Percentiles rank a stretch among this genome's conserved stretches.
Conservation (phyloP, 345 rosid species). For the Geranium brycei region DNA sequence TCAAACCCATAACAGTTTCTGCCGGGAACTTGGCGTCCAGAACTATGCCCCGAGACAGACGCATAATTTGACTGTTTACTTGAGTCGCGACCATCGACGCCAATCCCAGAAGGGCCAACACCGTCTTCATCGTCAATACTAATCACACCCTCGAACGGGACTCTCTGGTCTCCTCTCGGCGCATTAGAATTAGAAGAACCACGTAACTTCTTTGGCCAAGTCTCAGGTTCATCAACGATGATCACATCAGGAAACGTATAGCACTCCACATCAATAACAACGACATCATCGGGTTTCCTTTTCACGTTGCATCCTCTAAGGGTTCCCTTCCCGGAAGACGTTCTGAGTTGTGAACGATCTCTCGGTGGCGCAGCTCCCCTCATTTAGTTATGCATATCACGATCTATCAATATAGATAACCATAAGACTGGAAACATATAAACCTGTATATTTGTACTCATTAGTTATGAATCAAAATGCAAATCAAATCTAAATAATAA, state of each 20-base stretch:
- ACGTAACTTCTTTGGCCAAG: slow-evolving; percentile 19
- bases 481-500: too few relatives aligned
- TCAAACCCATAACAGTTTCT: slow-evolving; percentile 34
- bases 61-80: slow-evolving; percentile 20
- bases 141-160: slow-evolving; percentile 30
- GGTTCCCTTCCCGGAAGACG: slow-evolving; percentile 30
- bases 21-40: slow-evolving; percentile 7
- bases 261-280: slow-evolving; percentile 52
- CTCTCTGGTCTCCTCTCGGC: slow-evolving; percentile 17
- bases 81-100: slow-evolving; percentile 18
- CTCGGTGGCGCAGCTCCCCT: slow-evolving; percentile 29
- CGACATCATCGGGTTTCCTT: slow-evolving; percentile 30
- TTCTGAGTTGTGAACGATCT: slow-evolving; percentile 23
- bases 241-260: slow-evolving; percentile 40
- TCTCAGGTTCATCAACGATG: slow-evolving; percentile 48
- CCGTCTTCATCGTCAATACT: slow-evolving; percentile 49
- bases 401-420: neutral
- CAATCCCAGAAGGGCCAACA: slow-evolving; percentile 12
- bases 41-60: slow-evolving; percentile 2
- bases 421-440: too few relatives aligned
- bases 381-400: slow-evolving; percentile 17
- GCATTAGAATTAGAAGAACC: slow-evolving; percentile 14
- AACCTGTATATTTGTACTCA: neutral
- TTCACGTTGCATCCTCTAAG: slow-evolving; percentile 21
- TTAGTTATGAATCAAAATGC: too few relatives aligned